Base-by-base conservation (phyloP, 1,139 yeast species). In the Blastobotrys buckinghamii region DNA sequence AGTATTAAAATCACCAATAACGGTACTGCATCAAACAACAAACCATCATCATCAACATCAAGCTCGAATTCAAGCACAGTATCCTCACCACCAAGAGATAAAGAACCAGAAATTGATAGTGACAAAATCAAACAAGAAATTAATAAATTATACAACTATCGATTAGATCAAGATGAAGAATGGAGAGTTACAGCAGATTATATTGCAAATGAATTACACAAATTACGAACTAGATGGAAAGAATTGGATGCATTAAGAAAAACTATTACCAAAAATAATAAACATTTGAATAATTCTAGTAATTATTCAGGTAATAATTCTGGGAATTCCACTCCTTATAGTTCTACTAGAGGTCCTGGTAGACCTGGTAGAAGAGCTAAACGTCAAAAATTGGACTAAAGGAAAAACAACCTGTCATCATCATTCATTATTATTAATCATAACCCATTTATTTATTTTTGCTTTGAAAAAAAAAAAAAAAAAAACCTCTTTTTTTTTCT, bases 181-280 rank as follows among this genome's bases (percentile, higher is more conserved):
- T 59, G 63, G 63, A 44, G 50, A 15, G 45, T 46, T 16, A 55
- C 56, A 6, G 62, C 62, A 13, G 54, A 55, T 30, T 47, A 51
- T 40, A 53, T 57, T 34, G 47, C 54, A 33, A 45, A 37, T 7
- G 47, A 52, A 15, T 42, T 58, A 24, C 37, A 49, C 20, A 50
- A 50, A 19, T 43, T 58, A 47, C 52, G 55, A 29, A 44, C 41
- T 12, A 50, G 54, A 35, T 58, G 60, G 60, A 46, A 50, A 22
- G 54, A 54, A 39, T 52, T 58, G 32, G 61, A 58, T 32, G 40
- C 33, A 20, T 42, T 41, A 19, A 39, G 57, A 13, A 51, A 49
- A 40, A 41, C 54, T 26, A 17, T 39, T 24, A 36, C 32, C 37
- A 39, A 43, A 34, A 30, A 34, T 16, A 22, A 26, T 24, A 42